Evolutionary conservation across 1,284 basidiomycete genomes (phyloP).

Genomic region (Ceratobasidium sp.): DNA sequence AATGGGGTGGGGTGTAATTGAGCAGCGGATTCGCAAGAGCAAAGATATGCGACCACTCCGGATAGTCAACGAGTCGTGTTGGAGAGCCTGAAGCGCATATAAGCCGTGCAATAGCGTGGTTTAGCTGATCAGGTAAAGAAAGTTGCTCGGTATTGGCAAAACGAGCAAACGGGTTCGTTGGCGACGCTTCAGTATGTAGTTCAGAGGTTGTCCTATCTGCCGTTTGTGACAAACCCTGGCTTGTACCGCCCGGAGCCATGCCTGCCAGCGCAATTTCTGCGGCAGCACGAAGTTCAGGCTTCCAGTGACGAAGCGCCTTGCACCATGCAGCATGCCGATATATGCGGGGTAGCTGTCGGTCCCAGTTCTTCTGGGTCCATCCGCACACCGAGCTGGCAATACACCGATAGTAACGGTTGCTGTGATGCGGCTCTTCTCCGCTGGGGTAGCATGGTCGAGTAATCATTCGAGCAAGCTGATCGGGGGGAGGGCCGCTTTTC

Average conservation of each 20-base stretch:
- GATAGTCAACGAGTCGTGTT: conserved; percentile 1
- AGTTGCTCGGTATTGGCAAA: background rate
- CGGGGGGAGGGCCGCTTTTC: background rate
- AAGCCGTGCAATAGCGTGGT: conserved; percentile 3
- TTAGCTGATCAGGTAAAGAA: background rate
- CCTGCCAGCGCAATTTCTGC: background rate
- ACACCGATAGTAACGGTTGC: background rate
- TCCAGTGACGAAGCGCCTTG: background rate
- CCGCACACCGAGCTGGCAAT: conserved; percentile 17
- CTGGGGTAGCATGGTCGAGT: conserved; percentile 9
- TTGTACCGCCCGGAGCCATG: conserved; percentile 5
- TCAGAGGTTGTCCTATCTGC: too few species aligned
- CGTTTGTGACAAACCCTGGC: too few species aligned
- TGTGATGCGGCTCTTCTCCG: background rate
- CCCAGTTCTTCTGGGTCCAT: background rate
- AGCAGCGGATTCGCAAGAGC: background rate
- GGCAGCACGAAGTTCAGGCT: conserved; percentile 2
- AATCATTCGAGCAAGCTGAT: conserved; percentile 7
- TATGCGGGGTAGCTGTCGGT: conserved; percentile 8
- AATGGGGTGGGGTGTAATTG: background rate
- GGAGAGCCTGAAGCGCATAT: conserved; percentile 12
- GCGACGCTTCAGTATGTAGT: too few species aligned
- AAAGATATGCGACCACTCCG: background rate
- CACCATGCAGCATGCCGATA: background rate
- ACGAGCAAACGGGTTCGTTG: background rate